Conservation (phyloP, 2,329 filamentous ascomycete genomes). For the Penicillium verrucosum region DNA sequence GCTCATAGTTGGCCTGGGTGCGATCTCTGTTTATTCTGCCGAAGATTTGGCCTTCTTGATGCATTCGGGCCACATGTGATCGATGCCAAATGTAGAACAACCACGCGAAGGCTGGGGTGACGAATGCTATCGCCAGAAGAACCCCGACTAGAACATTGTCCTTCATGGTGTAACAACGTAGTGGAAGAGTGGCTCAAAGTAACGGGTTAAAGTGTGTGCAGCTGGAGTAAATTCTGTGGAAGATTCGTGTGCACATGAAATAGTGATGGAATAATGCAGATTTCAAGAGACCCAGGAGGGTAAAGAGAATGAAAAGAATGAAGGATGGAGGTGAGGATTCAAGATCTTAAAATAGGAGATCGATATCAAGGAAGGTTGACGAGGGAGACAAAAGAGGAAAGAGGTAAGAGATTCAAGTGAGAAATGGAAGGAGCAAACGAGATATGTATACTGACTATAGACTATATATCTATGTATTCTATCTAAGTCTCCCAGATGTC, state of each 20-base stretch:
- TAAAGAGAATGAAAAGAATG: too few relatives aligned
- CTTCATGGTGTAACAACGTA: slow-evolving; percentile 8
- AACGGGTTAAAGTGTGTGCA: not conserved
- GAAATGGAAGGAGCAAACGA: not conserved
- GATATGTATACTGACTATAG: too few relatives aligned
- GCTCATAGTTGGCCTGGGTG: not conserved
- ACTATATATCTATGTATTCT: too few relatives aligned
- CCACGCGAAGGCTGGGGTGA: not conserved
- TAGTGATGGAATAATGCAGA: not conserved
- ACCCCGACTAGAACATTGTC: slow-evolving; percentile 15
- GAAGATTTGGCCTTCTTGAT: slow-evolving; percentile 1
- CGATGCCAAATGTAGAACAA: slow-evolving; percentile 7
- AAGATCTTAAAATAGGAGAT: not conserved
- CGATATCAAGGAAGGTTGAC: not conserved
- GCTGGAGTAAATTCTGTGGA: not conserved
- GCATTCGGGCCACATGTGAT: not conserved
- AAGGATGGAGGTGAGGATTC: not conserved
- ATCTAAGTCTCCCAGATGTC: too few relatives aligned
- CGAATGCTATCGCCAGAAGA: slow-evolving; percentile 8
- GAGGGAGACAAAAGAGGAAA: not conserved
- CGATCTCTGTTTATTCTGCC: slow-evolving; percentile 5
- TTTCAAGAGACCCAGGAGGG: not conserved
- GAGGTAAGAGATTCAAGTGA: not conserved
- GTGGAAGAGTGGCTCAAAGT: not conserved
- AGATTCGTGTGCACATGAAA: not conserved